Percentiles rank a stretch among this genome's conserved stretches.
Evolutionary conservation across 768 basidiomycete species (phyloP).

Genomic region (Termitomyces sp.): DNA sequence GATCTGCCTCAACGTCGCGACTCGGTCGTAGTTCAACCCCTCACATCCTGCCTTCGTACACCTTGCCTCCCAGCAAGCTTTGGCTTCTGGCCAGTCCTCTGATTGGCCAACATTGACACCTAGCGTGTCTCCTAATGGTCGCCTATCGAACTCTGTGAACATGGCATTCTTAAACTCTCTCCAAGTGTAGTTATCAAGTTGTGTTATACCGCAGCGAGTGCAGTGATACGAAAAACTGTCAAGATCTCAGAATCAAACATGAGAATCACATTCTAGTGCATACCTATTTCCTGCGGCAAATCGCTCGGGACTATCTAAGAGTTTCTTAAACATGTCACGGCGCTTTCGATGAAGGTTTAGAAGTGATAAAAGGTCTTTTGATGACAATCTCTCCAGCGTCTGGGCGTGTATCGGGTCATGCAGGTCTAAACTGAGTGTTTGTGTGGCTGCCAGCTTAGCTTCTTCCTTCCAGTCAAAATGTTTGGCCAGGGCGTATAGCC

Average conservation of each 20-base stretch:
- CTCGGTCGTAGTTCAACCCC: conserved; percentile 54
- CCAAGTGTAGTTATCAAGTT: conserved; percentile 58
- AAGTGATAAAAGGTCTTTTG: conserved; percentile 47
- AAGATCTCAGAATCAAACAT: background rate
- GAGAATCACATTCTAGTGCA: background rate
- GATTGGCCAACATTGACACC: conserved; percentile 30
- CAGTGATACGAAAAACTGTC: conserved; percentile 37
- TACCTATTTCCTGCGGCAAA: conserved; percentile 47
- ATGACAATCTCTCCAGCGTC: conserved; percentile 41
- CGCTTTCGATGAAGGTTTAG: conserved; percentile 53
- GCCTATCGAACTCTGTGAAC: conserved; percentile 50
- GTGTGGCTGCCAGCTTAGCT: conserved; percentile 47
- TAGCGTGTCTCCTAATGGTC: conserved; percentile 56
- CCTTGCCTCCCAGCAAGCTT: conserved; percentile 56
- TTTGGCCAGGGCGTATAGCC: conserved; percentile 48
- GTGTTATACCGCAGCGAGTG: conserved; percentile 44
- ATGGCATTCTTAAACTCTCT: conserved; percentile 53
- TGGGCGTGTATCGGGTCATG: conserved; percentile 32
- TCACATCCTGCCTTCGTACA: conserved; percentile 47
- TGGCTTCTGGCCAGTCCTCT: conserved; percentile 51
- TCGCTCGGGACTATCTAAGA: conserved; percentile 55
- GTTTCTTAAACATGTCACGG: conserved; percentile 40
- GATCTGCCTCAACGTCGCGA: conserved; percentile 53
- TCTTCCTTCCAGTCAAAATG: conserved; percentile 62
- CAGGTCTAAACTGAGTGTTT: conserved; percentile 51